Conservation (phyloP, 108 stramenopile genomes). For the Thalassiosira profunda region DNA sequence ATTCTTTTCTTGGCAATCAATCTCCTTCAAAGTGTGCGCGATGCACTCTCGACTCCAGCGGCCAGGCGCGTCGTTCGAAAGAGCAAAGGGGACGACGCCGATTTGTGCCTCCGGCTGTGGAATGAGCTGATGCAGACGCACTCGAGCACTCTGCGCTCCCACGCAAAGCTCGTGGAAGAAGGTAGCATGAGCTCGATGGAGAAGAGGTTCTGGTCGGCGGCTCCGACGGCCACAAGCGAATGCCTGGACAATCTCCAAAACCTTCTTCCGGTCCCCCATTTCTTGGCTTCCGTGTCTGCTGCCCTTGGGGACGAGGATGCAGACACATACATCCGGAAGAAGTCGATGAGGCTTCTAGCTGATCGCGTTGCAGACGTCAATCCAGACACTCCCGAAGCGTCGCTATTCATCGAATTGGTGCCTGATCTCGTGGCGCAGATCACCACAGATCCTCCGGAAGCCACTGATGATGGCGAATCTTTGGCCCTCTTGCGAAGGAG, state of each 20-base stretch:
- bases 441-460: neutral
- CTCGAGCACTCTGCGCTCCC: conserved; percentile 37
- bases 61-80: conserved; percentile 49
- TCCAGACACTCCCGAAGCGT: conserved; percentile 61
- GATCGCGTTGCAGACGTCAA: conserved; percentile 61
- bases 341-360: conserved; percentile 66
- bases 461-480: conserved; percentile 26
- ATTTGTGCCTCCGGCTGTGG: conserved; percentile 69
- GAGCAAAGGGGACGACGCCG: conserved; percentile 41
- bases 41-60: conserved; percentile 31
- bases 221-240: conserved; percentile 49
- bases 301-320: conserved; percentile 59
- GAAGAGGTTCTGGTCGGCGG: conserved; percentile 55
- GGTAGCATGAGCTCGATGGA: conserved; percentile 18
- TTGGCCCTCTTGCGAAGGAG: conserved; percentile 15
- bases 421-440: conserved; percentile 61
- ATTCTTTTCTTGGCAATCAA: conserved; percentile 31
- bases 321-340: conserved; percentile 59
- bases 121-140: conserved; percentile 75
- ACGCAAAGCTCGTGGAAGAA: conserved; percentile 15
- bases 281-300: conserved; percentile 77
- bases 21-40: conserved; percentile 42
- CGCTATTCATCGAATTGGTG: conserved; percentile 77
- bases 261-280: conserved; percentile 74
- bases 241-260: conserved; percentile 61